A percentile compares a stretch with the other conserved stretches of the same genome.
phyloP scores from a whole-genome alignment of 2,329 filamentous ascomycete genomes.

The Alternaria sp. region DNA sequence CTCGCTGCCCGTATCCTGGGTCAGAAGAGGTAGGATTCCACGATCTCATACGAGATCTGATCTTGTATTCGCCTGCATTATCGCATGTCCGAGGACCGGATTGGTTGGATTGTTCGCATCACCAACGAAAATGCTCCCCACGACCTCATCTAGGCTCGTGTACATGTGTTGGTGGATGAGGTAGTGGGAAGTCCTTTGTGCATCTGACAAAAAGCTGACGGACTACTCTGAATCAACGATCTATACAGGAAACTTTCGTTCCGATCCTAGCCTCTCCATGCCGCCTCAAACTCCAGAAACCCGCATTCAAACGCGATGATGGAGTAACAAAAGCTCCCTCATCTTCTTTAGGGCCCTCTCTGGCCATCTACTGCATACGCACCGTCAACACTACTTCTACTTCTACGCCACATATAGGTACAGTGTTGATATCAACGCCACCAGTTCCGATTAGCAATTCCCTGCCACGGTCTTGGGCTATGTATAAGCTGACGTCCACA shows the following conservation, averaged over 20 bases:
- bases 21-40: neutral
- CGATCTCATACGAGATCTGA: neutral
- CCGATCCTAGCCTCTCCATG: neutral
- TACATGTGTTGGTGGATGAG: neutral
- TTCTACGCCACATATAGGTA: neutral
- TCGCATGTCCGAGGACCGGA: neutral
- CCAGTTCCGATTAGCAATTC: neutral
- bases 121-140: neutral
- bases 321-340: neutral
- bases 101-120: neutral
- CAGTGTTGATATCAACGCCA: neutral
- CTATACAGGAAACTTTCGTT: neutral
- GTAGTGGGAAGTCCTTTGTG: neutral
- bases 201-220: neutral
- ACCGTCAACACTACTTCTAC: neutral
- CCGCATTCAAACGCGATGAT: neutral
- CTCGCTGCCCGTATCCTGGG: neutral
- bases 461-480: neutral
- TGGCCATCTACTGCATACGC: neutral
- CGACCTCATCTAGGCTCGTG: neutral
- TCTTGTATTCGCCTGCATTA: neutral
- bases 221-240: neutral
- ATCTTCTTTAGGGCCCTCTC: neutral
- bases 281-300: rapidly evolving
- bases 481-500: neutral